Percentiles rank a stretch among this genome's conserved stretches.
Evolutionary conservation across 2,329 filamentous ascomycete genomes (phyloP).

Genomic region (Scedosporium aurantiacum): DNA sequence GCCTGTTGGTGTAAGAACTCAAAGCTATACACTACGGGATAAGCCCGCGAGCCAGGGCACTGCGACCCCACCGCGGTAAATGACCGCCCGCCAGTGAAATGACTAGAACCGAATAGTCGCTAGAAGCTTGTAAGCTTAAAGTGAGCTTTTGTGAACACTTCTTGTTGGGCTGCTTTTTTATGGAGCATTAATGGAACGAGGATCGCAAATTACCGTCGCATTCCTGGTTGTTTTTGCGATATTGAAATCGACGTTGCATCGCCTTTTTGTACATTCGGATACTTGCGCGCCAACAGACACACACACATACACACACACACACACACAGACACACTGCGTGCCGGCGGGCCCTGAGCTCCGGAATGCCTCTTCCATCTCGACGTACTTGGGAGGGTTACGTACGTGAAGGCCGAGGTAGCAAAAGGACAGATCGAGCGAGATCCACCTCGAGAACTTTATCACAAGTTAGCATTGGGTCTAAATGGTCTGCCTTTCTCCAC

Average conservation of each 20-base stretch:
- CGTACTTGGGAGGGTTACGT: background rate
- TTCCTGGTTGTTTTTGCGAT: background rate
- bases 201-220: background rate
- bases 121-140: too few relatives aligned
- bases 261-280: background rate
- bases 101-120: background rate
- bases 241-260: background rate
- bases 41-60: background rate
- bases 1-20: background rate
- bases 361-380: background rate
- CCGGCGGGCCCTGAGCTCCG: conserved; percentile 1
- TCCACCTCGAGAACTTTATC: background rate
- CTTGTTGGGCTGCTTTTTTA: too few relatives aligned
- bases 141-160: background rate
- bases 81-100: background rate
- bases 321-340: background rate
- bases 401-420: background rate
- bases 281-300: background rate
- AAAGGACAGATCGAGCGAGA: background rate
- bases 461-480: background rate
- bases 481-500: too few relatives aligned
- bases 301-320: background rate
- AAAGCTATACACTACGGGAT: too few relatives aligned
- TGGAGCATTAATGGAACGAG: background rate
- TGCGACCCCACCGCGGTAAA: background rate